Evolutionary conservation across 345 rosid genomes (phyloP).

Genomic region (Theobroma cacao): DNA sequence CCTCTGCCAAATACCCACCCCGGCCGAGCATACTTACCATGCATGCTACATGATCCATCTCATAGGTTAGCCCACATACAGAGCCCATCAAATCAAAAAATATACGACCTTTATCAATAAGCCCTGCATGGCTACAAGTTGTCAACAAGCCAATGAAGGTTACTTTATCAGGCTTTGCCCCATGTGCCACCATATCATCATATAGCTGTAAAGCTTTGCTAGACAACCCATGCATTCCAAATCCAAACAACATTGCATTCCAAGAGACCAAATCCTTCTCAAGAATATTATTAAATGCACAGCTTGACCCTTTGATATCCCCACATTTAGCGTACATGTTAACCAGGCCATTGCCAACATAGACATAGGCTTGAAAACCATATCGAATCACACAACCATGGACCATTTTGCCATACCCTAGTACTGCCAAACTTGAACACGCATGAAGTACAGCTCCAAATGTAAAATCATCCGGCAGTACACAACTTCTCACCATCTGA

Average conservation of each 20-base stretch:
- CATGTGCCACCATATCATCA: constrained; percentile 50
- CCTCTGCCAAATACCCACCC: constrained; percentile 55
- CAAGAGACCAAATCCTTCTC: constrained; percentile 69
- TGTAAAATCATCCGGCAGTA: constrained; percentile 45
- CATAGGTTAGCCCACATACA: constrained; percentile 42
- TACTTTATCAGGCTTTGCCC: constrained; percentile 62
- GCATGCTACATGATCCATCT: constrained; percentile 62
- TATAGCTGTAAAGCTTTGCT: constrained; percentile 49
- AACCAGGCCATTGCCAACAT: constrained; percentile 67
- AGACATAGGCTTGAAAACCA: constrained; percentile 55
- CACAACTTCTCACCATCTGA: constrained; percentile 40
- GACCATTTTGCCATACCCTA: constrained; percentile 65
- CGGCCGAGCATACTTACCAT: constrained; percentile 85
- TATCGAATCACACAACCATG: constrained; percentile 52
- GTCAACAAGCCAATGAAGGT: constrained; percentile 70
- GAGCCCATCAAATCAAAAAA: constrained; percentile 46
- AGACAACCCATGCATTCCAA: constrained; percentile 68
- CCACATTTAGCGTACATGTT: constrained; percentile 86
- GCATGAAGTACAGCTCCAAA: constrained; percentile 71
- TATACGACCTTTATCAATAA: constrained; percentile 49
- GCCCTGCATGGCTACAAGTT: constrained; percentile 82
- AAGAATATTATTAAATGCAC: constrained; percentile 48
- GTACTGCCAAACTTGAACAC: constrained; percentile 60
- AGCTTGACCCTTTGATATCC: constrained; percentile 44
- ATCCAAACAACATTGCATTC: constrained; percentile 72